Conservation (phyloP, 371 early-diverging fungal genomes). For the Apophysomyces elegans region DNA sequence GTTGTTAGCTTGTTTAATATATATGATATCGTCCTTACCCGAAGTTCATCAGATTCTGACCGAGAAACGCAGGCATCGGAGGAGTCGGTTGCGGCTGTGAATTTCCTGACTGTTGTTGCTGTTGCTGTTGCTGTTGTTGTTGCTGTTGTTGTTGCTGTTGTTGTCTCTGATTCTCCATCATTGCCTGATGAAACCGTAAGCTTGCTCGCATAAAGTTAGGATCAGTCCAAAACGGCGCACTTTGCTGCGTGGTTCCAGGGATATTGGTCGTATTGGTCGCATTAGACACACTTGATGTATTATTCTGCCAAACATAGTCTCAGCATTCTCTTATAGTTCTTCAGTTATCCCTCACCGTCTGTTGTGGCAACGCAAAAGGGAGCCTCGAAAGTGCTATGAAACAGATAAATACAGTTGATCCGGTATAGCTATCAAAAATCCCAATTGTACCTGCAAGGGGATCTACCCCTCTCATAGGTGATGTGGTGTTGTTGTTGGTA, state of each 20-base stretch:
- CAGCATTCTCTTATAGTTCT: neutral
- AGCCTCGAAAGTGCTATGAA: slow-evolving; percentile 20
- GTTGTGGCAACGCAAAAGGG: slow-evolving; percentile 46
- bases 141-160: slow-evolving; percentile 26
- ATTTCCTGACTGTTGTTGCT: slow-evolving; percentile 13
- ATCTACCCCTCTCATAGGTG: slow-evolving; percentile 1
- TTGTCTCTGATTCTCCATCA: slow-evolving; percentile 26
- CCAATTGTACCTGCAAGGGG: slow-evolving; percentile 48
- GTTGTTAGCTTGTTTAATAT: neutral
- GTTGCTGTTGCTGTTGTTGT: slow-evolving; percentile 23
- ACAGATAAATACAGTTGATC: slow-evolving; percentile 10
- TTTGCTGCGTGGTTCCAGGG: slow-evolving; percentile 14
- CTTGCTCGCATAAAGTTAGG: slow-evolving; percentile 50
- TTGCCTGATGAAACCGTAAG: slow-evolving; percentile 44
- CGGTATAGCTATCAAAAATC: neutral
- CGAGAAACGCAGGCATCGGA: neutral
- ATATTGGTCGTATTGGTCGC: slow-evolving; percentile 6
- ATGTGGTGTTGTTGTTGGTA: neutral
- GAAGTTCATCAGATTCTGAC: slow-evolving; percentile 13
- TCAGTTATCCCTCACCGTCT: slow-evolving; percentile 14
- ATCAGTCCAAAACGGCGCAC: slow-evolving; percentile 52
- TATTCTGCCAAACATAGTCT: slow-evolving; percentile 7
- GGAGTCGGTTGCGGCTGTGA: neutral
- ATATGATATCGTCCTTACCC: slow-evolving; percentile 19
- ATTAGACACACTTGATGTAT: neutral